Evolutionary conservation across 2,329 filamentous ascomycete species (phyloP).

Genomic region (Alternaria novae-zelandiae): DNA sequence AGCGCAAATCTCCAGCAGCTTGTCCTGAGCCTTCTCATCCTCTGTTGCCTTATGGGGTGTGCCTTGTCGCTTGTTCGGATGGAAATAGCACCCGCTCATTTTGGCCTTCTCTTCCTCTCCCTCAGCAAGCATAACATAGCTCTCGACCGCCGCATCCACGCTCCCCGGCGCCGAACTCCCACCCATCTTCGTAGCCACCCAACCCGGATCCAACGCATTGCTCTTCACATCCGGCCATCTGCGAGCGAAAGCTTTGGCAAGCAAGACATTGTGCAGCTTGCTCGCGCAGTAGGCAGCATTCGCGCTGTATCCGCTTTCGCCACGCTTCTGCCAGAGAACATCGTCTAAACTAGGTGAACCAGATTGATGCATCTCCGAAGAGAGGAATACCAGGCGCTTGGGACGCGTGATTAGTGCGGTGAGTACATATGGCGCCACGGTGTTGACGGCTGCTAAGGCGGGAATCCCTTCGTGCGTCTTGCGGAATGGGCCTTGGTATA

Average conservation of each 20-base stretch:
- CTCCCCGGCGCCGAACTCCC: slow-evolving; percentile 56
- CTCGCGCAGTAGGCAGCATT: slow-evolving; percentile 59
- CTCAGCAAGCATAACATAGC: slow-evolving; percentile 57
- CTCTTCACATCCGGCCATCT: slow-evolving; percentile 54
- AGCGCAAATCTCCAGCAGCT: slow-evolving; percentile 50
- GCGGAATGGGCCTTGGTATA: slow-evolving; percentile 53
- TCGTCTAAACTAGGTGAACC: slow-evolving; percentile 55
- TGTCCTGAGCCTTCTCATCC: slow-evolving; percentile 54
- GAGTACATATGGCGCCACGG: slow-evolving; percentile 64
- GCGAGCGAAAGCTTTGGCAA: slow-evolving; percentile 62
- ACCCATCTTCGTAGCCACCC: slow-evolving; percentile 64
- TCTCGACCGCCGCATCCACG: slow-evolving; percentile 56
- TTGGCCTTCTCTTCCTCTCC: slow-evolving; percentile 41
- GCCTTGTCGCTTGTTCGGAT: slow-evolving; percentile 35
- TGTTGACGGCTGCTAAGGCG: slow-evolving; percentile 62
- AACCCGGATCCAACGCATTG: slow-evolving; percentile 60
- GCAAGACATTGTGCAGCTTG: slow-evolving; percentile 63
- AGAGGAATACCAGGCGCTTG: slow-evolving; percentile 60
- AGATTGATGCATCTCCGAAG: slow-evolving; percentile 58
- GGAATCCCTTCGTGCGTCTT: slow-evolving; percentile 58
- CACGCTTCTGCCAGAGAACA: slow-evolving; percentile 48
- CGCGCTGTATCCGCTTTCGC: slow-evolving; percentile 42
- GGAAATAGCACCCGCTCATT: slow-evolving; percentile 51
- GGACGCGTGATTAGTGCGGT: slow-evolving; percentile 59
- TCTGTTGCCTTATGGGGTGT: slow-evolving; percentile 35